A percentile compares a stretch with the other conserved stretches of the same genome.
phyloP scores from a whole-genome alignment of 352 stramenopile genomes.

The Phytophthora litchii region DNA sequence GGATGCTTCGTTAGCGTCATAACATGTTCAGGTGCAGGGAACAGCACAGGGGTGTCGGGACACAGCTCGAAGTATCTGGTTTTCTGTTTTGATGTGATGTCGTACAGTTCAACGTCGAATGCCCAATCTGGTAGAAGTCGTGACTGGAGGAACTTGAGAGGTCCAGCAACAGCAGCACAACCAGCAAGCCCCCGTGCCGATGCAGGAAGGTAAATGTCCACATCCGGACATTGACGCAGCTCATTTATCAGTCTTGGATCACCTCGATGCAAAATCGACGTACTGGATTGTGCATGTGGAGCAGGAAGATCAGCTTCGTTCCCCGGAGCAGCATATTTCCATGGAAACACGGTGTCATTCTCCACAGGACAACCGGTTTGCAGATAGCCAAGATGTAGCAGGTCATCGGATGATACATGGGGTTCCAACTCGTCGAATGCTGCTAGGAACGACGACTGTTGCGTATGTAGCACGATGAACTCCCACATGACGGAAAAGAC shows the following conservation, averaged over 20 bases:
- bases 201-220: conserved; percentile 67
- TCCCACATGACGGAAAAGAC: conserved; percentile 30
- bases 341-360: conserved; percentile 48
- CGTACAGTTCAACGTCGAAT: conserved; percentile 23
- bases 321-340: conserved; percentile 25
- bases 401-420: conserved; percentile 35
- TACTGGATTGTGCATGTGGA: conserved; percentile 18
- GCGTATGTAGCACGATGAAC: conserved; percentile 17
- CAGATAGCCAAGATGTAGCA: conserved; percentile 43
- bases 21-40: conserved; percentile 41
- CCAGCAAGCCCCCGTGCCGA: conserved; percentile 25
- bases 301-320: not conserved
- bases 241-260: conserved; percentile 51
- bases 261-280: conserved; percentile 20
- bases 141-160: conserved; percentile 37
- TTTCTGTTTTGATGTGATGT: conserved; percentile 8
- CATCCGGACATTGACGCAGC: conserved; percentile 53
- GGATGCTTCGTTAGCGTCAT: conserved; percentile 16
- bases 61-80: conserved; percentile 57
- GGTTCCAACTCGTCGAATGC: conserved; percentile 11
- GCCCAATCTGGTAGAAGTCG: conserved; percentile 39
- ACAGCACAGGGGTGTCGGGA: conserved; percentile 45
- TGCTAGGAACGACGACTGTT: conserved; percentile 21
- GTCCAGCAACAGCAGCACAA: conserved; percentile 57
- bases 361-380: conserved; percentile 39